A percentile compares a stretch with the other conserved stretches of the same genome.
Conservation (phyloP, 495 filamentous ascomycete species). For the Penicillium goetzii region DNA sequence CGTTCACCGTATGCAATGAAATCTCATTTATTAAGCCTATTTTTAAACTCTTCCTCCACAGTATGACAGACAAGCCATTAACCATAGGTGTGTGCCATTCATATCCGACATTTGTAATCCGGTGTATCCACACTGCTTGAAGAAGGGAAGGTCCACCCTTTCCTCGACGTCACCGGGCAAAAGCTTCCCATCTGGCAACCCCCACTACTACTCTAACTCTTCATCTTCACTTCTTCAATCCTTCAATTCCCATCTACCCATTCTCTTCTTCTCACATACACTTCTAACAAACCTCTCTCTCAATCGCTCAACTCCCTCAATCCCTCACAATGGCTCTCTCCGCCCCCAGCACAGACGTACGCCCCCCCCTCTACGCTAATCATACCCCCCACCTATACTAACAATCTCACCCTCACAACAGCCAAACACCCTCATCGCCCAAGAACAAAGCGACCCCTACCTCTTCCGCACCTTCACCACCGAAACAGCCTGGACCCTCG, state of each 20-base stretch:
- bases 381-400: background rate
- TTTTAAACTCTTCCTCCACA: too few species aligned
- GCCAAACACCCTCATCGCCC: constrained; percentile 52
- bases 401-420: constrained; percentile 21
- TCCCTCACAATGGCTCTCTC: constrained; percentile 38
- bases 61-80: too few species aligned
- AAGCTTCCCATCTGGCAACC: background rate
- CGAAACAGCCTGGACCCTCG: constrained; percentile 68
- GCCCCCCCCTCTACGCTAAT: constrained; percentile 6
- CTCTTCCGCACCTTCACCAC: constrained; percentile 66
- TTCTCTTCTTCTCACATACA: background rate
- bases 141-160: constrained; percentile 27
- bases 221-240: background rate
- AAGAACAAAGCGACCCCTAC: constrained; percentile 54
- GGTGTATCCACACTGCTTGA: background rate
- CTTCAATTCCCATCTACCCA: background rate
- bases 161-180: constrained; percentile 3
- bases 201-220: background rate
- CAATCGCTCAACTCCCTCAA: background rate
- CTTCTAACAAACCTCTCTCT: background rate
- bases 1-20: too few species aligned
- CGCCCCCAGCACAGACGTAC: constrained; percentile 44
- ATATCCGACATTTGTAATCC: background rate
- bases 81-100: background rate
- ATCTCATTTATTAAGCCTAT: too few species aligned